Evolutionary conservation across 306 rosid genomes (phyloP).

Genomic region (Prunus kanzakura): DNA sequence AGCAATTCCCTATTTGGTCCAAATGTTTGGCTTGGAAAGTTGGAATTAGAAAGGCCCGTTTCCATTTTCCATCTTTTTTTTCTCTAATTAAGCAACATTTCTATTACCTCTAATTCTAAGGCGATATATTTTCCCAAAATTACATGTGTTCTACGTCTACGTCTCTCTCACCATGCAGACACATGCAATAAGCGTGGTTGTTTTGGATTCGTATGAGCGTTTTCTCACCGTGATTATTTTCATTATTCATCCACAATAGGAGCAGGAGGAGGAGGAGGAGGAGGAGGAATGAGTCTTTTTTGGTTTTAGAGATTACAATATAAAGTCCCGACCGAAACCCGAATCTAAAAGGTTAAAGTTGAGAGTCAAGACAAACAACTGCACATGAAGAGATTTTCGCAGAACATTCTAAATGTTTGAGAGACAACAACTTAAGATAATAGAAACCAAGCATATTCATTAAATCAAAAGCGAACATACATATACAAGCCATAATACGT

Average conservation of each 20-base stretch:
- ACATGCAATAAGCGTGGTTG: not conserved
- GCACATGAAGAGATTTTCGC: not conserved
- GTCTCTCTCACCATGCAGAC: not conserved
- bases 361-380: not conserved
- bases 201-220: not conserved
- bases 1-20: not conserved
- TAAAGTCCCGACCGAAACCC: not conserved
- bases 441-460: not conserved
- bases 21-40: not conserved
- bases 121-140: not conserved
- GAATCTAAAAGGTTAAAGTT: not conserved
- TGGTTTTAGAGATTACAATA: too few species aligned
- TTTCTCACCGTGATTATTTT: not conserved
- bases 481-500: not conserved
- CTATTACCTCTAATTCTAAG: too few species aligned
- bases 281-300: too few species aligned
- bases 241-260: not conserved
- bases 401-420: not conserved
- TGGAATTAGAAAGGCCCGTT: not conserved
- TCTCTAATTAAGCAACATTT: too few species aligned
- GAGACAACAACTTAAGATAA: not conserved
- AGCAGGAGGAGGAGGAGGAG: too few species aligned
- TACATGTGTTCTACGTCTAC: not conserved
- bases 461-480: not conserved
- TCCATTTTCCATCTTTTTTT: not conserved